Conservation (phyloP, 768 basidiomycete species). For the Lactarius pseudohatsudake region DNA sequence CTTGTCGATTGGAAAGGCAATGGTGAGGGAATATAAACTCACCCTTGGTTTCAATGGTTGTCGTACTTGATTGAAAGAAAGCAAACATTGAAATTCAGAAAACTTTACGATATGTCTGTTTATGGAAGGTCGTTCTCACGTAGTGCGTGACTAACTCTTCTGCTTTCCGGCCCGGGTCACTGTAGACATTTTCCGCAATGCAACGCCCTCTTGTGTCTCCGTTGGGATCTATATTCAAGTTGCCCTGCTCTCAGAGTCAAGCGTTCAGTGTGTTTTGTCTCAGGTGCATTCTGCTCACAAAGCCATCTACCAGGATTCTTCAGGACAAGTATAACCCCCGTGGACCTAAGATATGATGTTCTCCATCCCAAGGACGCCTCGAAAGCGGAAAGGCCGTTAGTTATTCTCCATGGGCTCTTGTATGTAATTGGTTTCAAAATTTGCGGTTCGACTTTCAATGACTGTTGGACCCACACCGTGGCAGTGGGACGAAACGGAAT, state of each 20-base stretch:
- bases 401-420: slow-evolving; percentile 69
- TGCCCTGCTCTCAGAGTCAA: neutral
- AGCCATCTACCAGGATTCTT: slow-evolving; percentile 14
- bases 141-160: neutral
- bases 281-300: neutral
- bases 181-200: neutral
- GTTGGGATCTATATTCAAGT: neutral
- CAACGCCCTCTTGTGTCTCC: neutral
- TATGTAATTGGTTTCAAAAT: slow-evolving; percentile 35
- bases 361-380: slow-evolving; percentile 25
- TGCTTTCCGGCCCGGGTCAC: neutral
- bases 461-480: neutral
- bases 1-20: slow-evolving; percentile 43
- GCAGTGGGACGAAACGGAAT: slow-evolving; percentile 85
- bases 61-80: neutral
- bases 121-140: slow-evolving; percentile 27
- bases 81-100: neutral
- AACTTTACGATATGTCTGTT: slow-evolving; percentile 5
- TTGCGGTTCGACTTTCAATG: neutral
- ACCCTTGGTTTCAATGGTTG: slow-evolving; percentile 12
- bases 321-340: slow-evolving; percentile 25
- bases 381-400: slow-evolving; percentile 43
- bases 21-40: slow-evolving; percentile 15
- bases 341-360: slow-evolving; percentile 37
- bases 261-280: neutral